Conservation (phyloP, 495 filamentous ascomycete species). For the Talaromyces liani region DNA sequence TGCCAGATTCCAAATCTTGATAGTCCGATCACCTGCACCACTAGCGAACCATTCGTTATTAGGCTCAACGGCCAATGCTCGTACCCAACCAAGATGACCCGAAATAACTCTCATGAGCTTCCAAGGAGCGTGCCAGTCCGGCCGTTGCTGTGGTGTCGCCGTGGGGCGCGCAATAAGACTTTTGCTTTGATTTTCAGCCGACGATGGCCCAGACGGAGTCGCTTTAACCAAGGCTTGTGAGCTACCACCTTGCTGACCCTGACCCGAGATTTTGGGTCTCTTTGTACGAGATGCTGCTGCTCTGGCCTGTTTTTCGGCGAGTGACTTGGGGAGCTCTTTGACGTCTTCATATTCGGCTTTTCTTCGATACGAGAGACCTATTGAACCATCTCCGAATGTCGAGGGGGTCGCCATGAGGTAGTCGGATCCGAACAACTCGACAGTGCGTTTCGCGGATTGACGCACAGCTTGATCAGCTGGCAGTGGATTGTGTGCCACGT, state of each 20-base stretch:
- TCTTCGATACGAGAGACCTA: constrained; percentile 52
- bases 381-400: constrained; percentile 29
- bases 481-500: constrained; percentile 21
- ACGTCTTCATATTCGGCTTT: constrained; percentile 78
- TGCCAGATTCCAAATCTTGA: constrained; percentile 98
- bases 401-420: constrained; percentile 47
- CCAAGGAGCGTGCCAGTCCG: constrained; percentile 96
- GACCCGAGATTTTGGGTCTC: constrained; percentile 36
- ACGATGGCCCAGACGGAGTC: constrained; percentile 22
- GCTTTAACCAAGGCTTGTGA: constrained; percentile 39
- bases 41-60: constrained; percentile 98
- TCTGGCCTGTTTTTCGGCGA: constrained; percentile 77
- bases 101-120: constrained; percentile 97
- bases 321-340: constrained; percentile 69
- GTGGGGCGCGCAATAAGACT: constrained; percentile 62
- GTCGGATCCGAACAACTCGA: constrained; percentile 53
- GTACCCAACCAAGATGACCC: constrained; percentile 94
- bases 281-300: constrained; percentile 52
- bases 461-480: constrained; percentile 41
- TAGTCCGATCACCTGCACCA: constrained; percentile 91
- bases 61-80: constrained; percentile 83
- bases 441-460: constrained; percentile 60
- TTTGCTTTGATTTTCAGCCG: constrained; percentile 35
- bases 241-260: constrained; percentile 30
- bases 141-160: constrained; percentile 63